Evolutionary conservation across 805 yeast species (phyloP).

Genomic region (Lipomyces spencermartinsiae): DNA sequence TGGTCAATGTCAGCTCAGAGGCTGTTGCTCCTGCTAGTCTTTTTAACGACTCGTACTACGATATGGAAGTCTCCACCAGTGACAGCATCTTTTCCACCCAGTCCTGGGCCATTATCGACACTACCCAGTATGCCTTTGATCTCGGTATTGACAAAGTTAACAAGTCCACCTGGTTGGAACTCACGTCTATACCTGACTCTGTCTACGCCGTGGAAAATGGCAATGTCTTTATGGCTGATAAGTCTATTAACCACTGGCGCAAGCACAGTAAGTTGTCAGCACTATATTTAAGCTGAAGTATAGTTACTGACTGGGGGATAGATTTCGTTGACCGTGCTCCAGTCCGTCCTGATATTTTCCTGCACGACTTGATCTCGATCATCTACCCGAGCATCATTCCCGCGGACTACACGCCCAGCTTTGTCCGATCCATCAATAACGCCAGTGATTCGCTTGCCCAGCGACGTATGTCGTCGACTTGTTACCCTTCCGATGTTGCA

Average conservation of each 20-base stretch:
- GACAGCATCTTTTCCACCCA: constrained; percentile 16
- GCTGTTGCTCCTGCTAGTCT: not conserved
- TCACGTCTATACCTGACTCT: constrained; percentile 15
- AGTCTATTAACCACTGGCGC: constrained; percentile 7
- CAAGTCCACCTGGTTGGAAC: constrained; percentile 1
- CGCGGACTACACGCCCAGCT: no score
- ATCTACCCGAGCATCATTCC: no score
- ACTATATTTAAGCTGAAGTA: not conserved
- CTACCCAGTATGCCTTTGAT: constrained; percentile 18
- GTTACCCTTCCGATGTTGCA: no score
- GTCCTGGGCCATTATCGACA: constrained; percentile 22
- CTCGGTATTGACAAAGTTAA: constrained; percentile 11
- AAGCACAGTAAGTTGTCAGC: constrained; percentile 9
- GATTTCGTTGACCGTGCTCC: no score
- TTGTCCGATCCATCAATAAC: no score
- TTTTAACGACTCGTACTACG: constrained; percentile 1
- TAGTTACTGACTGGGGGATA: no score
- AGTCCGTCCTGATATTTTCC: no score
- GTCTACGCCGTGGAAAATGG: constrained; percentile 13
- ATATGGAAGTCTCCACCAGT: no score
- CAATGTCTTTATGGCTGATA: constrained; percentile 15
- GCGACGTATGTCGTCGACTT: not conserved
- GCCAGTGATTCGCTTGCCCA: not conserved
- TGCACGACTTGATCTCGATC: no score
- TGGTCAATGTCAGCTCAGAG: constrained; percentile 16